Conservation (phyloP, 495 filamentous ascomycete genomes). For the Cenococcum geophilum region DNA sequence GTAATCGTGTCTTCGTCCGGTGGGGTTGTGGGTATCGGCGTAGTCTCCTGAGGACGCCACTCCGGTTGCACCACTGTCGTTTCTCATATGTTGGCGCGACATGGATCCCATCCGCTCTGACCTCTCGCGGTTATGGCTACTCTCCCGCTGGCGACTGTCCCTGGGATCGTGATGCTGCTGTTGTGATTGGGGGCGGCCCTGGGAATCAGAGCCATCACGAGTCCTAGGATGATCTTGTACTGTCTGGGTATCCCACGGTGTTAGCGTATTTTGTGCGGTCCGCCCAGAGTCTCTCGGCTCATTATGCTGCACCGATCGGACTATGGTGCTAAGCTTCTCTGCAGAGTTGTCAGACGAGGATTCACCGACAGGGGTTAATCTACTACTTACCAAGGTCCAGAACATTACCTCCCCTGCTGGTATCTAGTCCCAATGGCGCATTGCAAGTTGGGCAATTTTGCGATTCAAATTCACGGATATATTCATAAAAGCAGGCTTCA, state of each 20-base stretch:
- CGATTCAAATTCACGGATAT: slow-evolving; percentile 89
- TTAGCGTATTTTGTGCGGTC: slow-evolving; percentile 50
- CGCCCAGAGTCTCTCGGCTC: slow-evolving; percentile 46
- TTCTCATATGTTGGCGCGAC: slow-evolving; percentile 55
- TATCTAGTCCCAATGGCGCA: slow-evolving; percentile 86
- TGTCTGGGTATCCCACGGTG: slow-evolving; percentile 53
- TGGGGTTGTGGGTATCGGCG: slow-evolving; percentile 50
- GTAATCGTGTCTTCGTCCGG: slow-evolving; percentile 74
- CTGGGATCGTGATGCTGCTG: slow-evolving; percentile 30
- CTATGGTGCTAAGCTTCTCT: slow-evolving; percentile 96
- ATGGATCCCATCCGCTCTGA: slow-evolving; percentile 52
- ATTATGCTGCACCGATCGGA: slow-evolving; percentile 71
- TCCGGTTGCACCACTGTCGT: slow-evolving; percentile 65
- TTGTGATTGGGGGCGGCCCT: slow-evolving; percentile 30
- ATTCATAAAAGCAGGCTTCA: slow-evolving; percentile 99
- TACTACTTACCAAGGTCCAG: slow-evolving; percentile 72
- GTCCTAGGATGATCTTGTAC: slow-evolving; percentile 33
- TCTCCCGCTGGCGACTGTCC: slow-evolving; percentile 26
- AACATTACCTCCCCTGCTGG: slow-evolving; percentile 90
- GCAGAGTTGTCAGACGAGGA: slow-evolving; percentile 22
- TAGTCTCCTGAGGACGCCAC: slow-evolving; percentile 63
- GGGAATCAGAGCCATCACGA: slow-evolving; percentile 3
- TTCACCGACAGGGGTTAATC: background rate
- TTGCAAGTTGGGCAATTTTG: slow-evolving; percentile 95
- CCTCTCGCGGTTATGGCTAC: slow-evolving; percentile 33